Percentiles rank a stretch among this genome's conserved stretches.
Conservation (phyloP, 306 rosid species). For the Cicer cuneatum region DNA sequence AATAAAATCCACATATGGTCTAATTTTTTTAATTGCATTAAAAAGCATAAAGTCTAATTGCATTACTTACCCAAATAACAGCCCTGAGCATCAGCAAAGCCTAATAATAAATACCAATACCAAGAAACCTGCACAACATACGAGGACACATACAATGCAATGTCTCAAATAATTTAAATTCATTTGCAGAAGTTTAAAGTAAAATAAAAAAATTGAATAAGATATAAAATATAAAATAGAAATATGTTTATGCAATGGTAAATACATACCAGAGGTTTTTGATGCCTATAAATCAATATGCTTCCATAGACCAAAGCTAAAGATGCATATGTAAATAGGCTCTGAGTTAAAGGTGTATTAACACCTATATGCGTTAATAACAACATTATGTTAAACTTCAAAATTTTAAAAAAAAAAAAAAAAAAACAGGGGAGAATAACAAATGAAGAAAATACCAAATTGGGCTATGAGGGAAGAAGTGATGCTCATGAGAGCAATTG, state of each 20-base stretch:
- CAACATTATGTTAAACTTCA: too few relatives aligned
- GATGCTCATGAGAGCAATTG: constrained; percentile 59
- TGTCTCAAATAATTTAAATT: constrained; percentile 19
- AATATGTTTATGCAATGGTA: background rate
- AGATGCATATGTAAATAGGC: constrained; percentile 50
- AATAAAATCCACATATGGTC: background rate
- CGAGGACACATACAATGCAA: background rate
- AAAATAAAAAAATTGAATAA: background rate
- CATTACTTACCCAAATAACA: constrained; percentile 62
- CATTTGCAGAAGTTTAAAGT: background rate
- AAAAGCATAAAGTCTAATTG: background rate
- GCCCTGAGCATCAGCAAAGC: constrained; percentile 75
- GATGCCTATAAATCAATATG: constrained; percentile 61
- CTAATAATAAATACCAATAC: constrained; percentile 77
- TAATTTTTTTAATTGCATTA: background rate
- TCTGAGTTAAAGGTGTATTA: constrained; percentile 64
- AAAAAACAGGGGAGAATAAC: background rate
- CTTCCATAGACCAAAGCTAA: constrained; percentile 68
- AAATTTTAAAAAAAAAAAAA: background rate
- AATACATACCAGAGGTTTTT: constrained; percentile 57
- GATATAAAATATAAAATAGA: background rate
- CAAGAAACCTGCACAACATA: constrained; percentile 63
- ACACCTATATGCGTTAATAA: constrained; percentile 49
- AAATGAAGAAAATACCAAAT: constrained; percentile 52
- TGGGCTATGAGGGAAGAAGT: constrained; percentile 64